Base-by-base conservation (phyloP, 83 land plant species). In the Larix sibirica region DNA sequence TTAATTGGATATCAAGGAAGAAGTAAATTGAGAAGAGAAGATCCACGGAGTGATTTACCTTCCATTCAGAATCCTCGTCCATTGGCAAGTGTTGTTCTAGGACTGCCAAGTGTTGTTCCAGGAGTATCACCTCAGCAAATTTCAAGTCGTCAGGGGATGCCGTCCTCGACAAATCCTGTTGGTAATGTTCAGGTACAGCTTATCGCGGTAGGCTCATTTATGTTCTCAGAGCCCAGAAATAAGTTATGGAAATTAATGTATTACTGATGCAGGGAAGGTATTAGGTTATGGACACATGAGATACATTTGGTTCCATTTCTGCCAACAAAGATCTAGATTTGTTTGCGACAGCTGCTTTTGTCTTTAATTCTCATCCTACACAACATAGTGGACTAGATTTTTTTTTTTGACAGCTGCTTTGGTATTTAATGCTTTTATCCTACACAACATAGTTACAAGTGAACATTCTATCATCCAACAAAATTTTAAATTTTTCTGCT, bases 61-160 rank as follows among this genome's bases (percentile, higher is more conserved):
- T 44, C 77, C 21, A 44, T 73, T 12, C 28, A 73, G 40, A 73
- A 73, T 73, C 28, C 58, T 73, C 58, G 40, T n/a, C 77, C 77
- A 44, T 38, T 73, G 23, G n/a, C 77, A 73, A 73, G 77, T 24
- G 23, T 9, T 14, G 47, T 9, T 42, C 56, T 56, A 44, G 56
- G 56, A 73, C n/a, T 73, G 23, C 56, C 77, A 73, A 20, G 14
- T 9, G 21, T 42, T 73, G 9, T 47, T 8, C 21, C 77, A 6
- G 77, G 26, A n/a, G 54, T 73, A n/a, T 73, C 12, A 20, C 56
- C 56, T 73, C 77, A n/a, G 16, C 58, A 73, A 73, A 73, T 73
- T 73, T 50, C 14, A 10, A 73, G 44, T 12, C 44, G 56, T 33
- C 56, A 21, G 47, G 26, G 47, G 26, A 42, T 44, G 28, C 28